Percentiles rank a stretch among this genome's conserved stretches.
Evolutionary conservation across 164 flowering plant species (phyloP).

Genomic region (Tetrastigma voinierianum): DNA sequence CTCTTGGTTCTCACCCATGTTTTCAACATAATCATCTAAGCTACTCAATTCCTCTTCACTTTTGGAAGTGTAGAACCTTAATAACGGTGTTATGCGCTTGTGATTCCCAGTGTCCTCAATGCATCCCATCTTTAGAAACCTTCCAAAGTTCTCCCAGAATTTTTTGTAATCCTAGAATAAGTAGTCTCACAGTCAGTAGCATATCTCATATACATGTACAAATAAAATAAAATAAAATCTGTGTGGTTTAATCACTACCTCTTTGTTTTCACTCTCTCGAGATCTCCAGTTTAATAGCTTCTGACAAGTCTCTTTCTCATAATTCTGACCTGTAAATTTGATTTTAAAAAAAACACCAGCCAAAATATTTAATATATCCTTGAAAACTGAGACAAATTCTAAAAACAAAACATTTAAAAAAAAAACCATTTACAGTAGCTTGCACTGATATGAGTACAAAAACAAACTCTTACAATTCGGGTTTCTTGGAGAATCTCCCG

Average conservation of each 20-base stretch:
- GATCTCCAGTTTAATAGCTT: slow-evolving; percentile 97
- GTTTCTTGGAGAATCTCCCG: slow-evolving; percentile 98
- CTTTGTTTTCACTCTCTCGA: slow-evolving; percentile 84
- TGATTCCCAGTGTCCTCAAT: slow-evolving; percentile 95
- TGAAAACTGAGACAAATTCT: not conserved
- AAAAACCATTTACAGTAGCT: not conserved
- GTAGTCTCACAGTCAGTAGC: not conserved
- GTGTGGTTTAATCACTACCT: slow-evolving; percentile 42
- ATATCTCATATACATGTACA: no score
- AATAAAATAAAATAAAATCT: no score
- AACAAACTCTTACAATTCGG: slow-evolving; percentile 67
- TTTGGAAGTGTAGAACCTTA: slow-evolving; percentile 86
- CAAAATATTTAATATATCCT: not conserved
- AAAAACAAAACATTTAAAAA: not conserved
- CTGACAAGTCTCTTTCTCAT: slow-evolving; percentile 98
- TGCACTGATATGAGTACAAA: not conserved
- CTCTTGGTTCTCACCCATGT: slow-evolving; percentile 92
- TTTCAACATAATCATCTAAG: slow-evolving; percentile 90
- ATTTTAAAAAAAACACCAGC: slow-evolving; percentile 1
- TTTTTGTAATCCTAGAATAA: slow-evolving; percentile 84
- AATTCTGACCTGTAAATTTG: slow-evolving; percentile 67
- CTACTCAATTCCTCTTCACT: slow-evolving; percentile 84
- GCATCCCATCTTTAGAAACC: slow-evolving; percentile 87
- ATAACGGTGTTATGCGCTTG: slow-evolving; percentile 81
- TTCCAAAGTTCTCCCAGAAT: slow-evolving; percentile 99